Base-by-base conservation (phyloP, 345 rosid genomes). In the Fremontodendron californicum region DNA sequence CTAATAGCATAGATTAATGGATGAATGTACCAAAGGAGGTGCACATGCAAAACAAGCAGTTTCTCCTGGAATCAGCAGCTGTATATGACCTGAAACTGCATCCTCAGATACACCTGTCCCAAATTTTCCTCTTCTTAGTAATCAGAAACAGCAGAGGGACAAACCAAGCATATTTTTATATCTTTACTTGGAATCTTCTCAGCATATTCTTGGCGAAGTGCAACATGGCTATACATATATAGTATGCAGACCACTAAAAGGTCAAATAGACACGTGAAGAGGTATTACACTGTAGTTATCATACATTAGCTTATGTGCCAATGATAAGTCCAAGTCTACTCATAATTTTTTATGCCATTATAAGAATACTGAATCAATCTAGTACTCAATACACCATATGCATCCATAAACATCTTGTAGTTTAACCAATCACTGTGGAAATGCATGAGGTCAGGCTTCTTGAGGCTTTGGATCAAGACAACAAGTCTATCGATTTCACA, bases 31-130 rank as follows among this genome's bases (percentile, higher is more conserved):
- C 88, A 96, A 79, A 63, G 98, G 99, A 70, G 98, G 99, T 27
- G 99, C 96, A 87, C 97, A 93, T 16, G 99, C 98, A 91, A 96
- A 96, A 85, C 98, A 96, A 69, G 98, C 98, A 79, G 98, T 92
- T 86, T 91, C 97, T 86, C 97, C 98, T 0, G 98, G 97, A 88
- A 92, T 87, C 81, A 96, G 82, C 81, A 96, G 85, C 77, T 96
- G 99, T 89, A 95, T 93, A 82, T 93, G 98, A 82, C 97, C 98
- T 60, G 99, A 96, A 80, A 96, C 97, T 57, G 97, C 98, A 88
- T 92, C 99, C 86, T 96, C 99, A 52, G 98, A 96, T 67, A 93
- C 99, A 87, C 98, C 98, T 93, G 90, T 55, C 76, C 74, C 81
- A 25, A 77, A 54, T 52, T 48, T 55, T 23, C 55, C 35, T 66